A percentile compares a stretch with the other conserved stretches of the same genome.
Conservation (phyloP, 495 filamentous ascomycete genomes). For the Talaromyces adpressus region DNA sequence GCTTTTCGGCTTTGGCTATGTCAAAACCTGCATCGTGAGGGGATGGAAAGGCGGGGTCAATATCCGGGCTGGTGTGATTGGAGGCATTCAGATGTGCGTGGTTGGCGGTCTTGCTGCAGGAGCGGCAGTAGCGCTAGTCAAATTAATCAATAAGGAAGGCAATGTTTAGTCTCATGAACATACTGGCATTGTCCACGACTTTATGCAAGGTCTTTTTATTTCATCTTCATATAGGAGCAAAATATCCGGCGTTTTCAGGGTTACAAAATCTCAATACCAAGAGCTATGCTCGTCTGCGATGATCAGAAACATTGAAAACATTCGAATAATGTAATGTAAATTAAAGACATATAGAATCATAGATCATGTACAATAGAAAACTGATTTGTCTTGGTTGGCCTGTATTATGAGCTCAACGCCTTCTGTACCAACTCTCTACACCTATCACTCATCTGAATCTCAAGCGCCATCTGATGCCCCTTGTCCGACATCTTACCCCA, state of each 20-base stretch:
- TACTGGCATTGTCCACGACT: not conserved
- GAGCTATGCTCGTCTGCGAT: not conserved
- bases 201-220: not conserved
- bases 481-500: slow-evolving; percentile 73
- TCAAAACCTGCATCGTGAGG: slow-evolving; percentile 42
- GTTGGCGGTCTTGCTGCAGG: slow-evolving; percentile 60
- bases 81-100: slow-evolving; percentile 57
- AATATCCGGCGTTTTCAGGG: not conserved
- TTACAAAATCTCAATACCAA: not conserved
- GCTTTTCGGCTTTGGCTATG: slow-evolving; percentile 44
- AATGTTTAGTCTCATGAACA: not conserved
- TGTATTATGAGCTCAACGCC: slow-evolving; percentile 39
- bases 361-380: not conserved
- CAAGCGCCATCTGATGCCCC: slow-evolving; percentile 61
- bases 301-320: not conserved
- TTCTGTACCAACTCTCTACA: slow-evolving; percentile 53
- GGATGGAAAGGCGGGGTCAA: slow-evolving; percentile 32
- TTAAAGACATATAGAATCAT: not conserved
- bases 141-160: slow-evolving; percentile 29
- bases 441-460: slow-evolving; percentile 54
- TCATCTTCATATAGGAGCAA: not conserved
- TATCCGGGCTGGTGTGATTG: slow-evolving; percentile 33
- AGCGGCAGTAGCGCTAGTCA: slow-evolving; percentile 57
- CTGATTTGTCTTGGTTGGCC: not conserved
- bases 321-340: not conserved